Evolutionary conservation across 2,329 filamentous ascomycete species (phyloP), one percentile per base, ranked within the genome.

Genomic region (Allantophomopsis cytisporea): DNA sequence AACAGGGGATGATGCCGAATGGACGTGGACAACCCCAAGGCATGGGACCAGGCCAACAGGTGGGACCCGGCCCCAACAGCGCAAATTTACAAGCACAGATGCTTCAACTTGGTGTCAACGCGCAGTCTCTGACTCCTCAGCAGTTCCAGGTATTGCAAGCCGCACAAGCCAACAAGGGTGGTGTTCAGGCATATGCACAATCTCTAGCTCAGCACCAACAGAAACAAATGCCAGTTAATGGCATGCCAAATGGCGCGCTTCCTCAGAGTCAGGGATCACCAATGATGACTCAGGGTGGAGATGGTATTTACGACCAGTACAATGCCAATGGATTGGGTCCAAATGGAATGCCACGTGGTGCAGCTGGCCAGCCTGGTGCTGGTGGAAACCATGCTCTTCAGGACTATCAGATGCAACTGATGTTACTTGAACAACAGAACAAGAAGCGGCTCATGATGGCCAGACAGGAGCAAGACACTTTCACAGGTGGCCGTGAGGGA

Each of bases 391-490:
- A 88, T 56, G 83, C 83, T 16, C 67, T 89, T 35, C 83, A 88
- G 59, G 83, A 91, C 57, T 89, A 89, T 52, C 83, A 89, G 63
- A 88, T 88, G 83, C 83, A 89, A 57, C 63, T 89, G 55, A 89
- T 88, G 83, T 62, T 88, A 37, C 69, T 89, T 13, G 83, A 89
- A 60, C 83, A 88, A 60, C 83, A 89, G 60, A 89, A 89, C 52
- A 89, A 88, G 68, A 88, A 87, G 60, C 69, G 83, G 14, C 67
- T 89, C 37, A 77, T 87, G 67, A 86, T 87, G 82, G 83, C 83
- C 31, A 76, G 83, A 14, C 81, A 80, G 54, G 76, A 72, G 54
- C 83, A 89, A 58, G 84, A 88, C 46, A 75, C 63, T 53, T 70
- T 78, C 58, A 54, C 64, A 32, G 46, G 51, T 17, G 64, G 53